Evolutionary conservation across 202 grass and related monocot species (phyloP).

Genomic region (Brachypodium distachyon): DNA sequence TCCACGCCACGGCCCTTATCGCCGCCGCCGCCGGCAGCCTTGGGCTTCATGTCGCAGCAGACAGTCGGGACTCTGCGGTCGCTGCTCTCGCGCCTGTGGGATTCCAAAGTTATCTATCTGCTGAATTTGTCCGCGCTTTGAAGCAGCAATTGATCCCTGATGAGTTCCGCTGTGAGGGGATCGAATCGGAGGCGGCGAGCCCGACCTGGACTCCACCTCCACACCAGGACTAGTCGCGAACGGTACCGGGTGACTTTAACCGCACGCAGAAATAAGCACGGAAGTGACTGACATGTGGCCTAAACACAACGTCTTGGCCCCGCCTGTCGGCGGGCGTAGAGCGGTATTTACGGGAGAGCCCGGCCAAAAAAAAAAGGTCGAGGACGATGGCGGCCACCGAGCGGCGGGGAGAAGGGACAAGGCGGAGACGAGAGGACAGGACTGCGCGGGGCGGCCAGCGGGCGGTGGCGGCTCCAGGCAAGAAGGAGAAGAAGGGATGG

Average conservation of each 20-base stretch:
- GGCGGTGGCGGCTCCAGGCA: not conserved
- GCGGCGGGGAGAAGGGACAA: not conserved
- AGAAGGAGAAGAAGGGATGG: too few species aligned
- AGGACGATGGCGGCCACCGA: not conserved
- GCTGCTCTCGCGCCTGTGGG: not conserved
- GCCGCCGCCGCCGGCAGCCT: not conserved
- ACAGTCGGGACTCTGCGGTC: not conserved
- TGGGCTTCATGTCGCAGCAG: slow-evolving; percentile 28
- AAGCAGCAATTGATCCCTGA: not conserved
- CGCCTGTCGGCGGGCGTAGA: not conserved
- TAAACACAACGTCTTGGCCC: not conserved
- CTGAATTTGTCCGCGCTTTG: not conserved
- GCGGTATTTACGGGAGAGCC: not conserved
- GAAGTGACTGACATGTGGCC: not conserved
- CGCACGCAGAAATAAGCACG: not conserved
- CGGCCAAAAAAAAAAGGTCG: not conserved
- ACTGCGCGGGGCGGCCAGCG: not conserved
- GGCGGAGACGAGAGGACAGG: not conserved
- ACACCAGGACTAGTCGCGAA: not conserved
- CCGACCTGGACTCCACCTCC: not conserved
- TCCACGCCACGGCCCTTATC: slow-evolving; percentile 32
- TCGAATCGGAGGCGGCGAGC: not conserved
- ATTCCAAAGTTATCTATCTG: not conserved
- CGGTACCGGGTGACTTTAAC: not conserved
- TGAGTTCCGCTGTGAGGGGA: not conserved